A percentile compares a stretch with the other conserved stretches of the same genome.
Conservation (phyloP, 2,329 filamentous ascomycete genomes). For the Daldinia sp. region DNA sequence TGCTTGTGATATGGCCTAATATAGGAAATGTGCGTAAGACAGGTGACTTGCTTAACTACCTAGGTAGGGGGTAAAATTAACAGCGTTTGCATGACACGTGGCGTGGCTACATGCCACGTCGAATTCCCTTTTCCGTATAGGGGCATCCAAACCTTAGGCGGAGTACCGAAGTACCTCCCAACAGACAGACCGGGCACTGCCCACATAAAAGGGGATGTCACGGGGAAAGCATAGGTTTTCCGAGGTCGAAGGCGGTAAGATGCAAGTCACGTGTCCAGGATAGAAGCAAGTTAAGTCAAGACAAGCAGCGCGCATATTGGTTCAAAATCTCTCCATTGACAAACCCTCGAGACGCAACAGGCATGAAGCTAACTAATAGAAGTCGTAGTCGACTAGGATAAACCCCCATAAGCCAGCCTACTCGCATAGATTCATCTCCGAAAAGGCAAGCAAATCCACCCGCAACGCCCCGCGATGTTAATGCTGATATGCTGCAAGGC, state of each 20-base stretch:
- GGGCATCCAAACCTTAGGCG: not conserved
- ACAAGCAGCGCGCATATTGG: not conserved
- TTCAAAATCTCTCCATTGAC: conserved; percentile 26
- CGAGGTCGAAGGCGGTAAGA: not conserved
- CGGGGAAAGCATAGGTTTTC: not conserved
- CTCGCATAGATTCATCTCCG: conserved; percentile 8
- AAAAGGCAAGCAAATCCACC: conserved; percentile 3
- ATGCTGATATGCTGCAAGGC: conserved; percentile 11
- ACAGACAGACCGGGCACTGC: not conserved
- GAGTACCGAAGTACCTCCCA: not conserved
- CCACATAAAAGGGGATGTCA: not conserved
- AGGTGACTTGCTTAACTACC: conserved; percentile 10
- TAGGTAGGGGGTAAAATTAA: conserved; percentile 7
- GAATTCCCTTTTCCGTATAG: not conserved
- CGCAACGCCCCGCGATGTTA: conserved; percentile 10
- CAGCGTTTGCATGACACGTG: conserved; percentile 27
- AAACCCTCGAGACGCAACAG: conserved; percentile 5
- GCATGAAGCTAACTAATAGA: conserved; percentile 9
- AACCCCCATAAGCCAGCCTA: not conserved
- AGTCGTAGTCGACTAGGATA: not conserved
- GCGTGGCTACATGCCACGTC: conserved; percentile 31
- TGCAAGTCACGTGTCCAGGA: conserved; percentile 22
- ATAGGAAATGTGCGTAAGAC: not conserved
- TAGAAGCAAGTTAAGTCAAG: not conserved
- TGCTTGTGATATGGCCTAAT: not conserved